phyloP scores from a whole-genome alignment of 129 eudicot genomes.

The Pseudognaphalium luteoalbum region DNA sequence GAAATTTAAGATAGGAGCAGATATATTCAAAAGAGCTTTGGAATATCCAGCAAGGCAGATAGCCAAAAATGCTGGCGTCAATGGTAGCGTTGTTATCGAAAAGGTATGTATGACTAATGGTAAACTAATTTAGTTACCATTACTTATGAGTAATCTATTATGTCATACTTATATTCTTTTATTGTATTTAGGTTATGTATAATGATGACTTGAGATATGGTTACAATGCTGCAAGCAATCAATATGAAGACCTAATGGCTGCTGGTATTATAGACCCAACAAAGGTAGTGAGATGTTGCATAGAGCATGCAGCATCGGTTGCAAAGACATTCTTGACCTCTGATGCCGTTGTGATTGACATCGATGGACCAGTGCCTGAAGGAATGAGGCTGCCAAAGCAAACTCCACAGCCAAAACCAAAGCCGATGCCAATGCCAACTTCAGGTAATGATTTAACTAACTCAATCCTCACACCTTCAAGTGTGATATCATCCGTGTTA shows the following conservation, averaged over 20 bases:
- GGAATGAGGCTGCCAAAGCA: slow-evolving; percentile 57
- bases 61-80: slow-evolving; percentile 90
- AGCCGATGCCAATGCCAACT: slow-evolving; percentile 47
- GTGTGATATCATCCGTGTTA: background rate
- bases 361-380: slow-evolving; percentile 47
- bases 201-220: slow-evolving; percentile 54
- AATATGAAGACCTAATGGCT: slow-evolving; percentile 74
- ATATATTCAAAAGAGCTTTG: slow-evolving; percentile 74
- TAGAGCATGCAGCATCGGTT: slow-evolving; percentile 89
- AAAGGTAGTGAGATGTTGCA: slow-evolving; percentile 91
- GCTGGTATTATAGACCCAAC: slow-evolving; percentile 85
- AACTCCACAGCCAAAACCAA: slow-evolving; percentile 58
- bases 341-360: slow-evolving; percentile 75
- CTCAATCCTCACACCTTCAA: slow-evolving; percentile 4
- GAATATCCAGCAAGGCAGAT: slow-evolving; percentile 76
- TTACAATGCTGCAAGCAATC: slow-evolving; percentile 74
- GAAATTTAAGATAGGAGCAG: slow-evolving; percentile 77
- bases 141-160: background rate
- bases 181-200: slow-evolving; percentile 55
- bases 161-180: background rate
- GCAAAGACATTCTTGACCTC: slow-evolving; percentile 84
- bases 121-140: background rate
- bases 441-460: slow-evolving; percentile 41
- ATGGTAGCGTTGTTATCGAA: slow-evolving; percentile 68
- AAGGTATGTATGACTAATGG: slow-evolving; percentile 43